Evolutionary conservation across 805 yeast genomes (phyloP).

Genomic region (Candida corydali): DNA sequence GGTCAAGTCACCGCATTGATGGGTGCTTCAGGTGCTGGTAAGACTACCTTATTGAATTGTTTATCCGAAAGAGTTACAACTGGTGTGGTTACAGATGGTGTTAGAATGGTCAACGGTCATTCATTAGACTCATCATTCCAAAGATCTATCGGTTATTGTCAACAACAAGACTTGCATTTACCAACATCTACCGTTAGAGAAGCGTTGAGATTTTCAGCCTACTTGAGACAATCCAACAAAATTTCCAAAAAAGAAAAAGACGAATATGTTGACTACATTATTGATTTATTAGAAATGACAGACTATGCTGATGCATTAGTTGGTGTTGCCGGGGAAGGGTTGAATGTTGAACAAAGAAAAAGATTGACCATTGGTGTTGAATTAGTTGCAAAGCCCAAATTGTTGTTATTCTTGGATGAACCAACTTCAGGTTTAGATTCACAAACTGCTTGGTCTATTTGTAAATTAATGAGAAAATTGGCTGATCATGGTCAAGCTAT

Average conservation of each 20-base stretch:
- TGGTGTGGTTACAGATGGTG: slow-evolving; percentile 70
- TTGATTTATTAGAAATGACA: slow-evolving; percentile 54
- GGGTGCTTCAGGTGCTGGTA: slow-evolving; percentile 90
- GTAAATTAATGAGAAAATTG: slow-evolving; percentile 29
- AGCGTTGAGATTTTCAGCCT: slow-evolving; percentile 67
- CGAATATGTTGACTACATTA: slow-evolving; percentile 65
- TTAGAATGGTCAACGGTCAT: slow-evolving; percentile 59
- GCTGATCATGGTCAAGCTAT: slow-evolving; percentile 33
- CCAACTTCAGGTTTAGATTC: slow-evolving; percentile 39
- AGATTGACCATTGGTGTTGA: slow-evolving; percentile 35
- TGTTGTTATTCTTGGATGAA: slow-evolving; percentile 35
- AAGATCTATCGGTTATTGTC: slow-evolving; percentile 31
- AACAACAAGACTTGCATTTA: slow-evolving; percentile 32
- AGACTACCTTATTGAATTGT: slow-evolving; percentile 71
- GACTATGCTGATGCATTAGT: slow-evolving; percentile 28
- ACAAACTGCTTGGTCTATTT: slow-evolving; percentile 35
- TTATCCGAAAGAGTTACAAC: slow-evolving; percentile 66
- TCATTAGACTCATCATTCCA: slow-evolving; percentile 51
- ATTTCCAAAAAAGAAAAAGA: slow-evolving; percentile 48
- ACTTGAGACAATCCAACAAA: slow-evolving; percentile 59
- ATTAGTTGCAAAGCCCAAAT: slow-evolving; percentile 37
- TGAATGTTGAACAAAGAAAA: slow-evolving; percentile 33
- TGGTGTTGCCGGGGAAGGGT: slow-evolving; percentile 32
- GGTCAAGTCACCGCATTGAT: slow-evolving; percentile 78
- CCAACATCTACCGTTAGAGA: slow-evolving; percentile 41